Evolutionary conservation across 768 basidiomycete species (phyloP).

Genomic region (Suillus lakei): DNA sequence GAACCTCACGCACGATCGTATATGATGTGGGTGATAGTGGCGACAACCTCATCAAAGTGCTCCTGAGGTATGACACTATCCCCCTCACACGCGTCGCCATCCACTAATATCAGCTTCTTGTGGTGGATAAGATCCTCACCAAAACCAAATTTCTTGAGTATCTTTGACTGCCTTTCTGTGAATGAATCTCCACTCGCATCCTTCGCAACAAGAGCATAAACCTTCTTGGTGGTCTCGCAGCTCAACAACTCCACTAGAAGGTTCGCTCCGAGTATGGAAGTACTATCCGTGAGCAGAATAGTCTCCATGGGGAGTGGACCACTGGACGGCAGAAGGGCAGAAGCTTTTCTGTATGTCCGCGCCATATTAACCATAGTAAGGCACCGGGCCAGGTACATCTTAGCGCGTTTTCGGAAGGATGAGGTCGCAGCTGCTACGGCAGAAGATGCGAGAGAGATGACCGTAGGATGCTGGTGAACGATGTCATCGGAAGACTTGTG

Average conservation of each 20-base stretch:
- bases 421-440: no score
- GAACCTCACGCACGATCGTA: constrained; percentile 36
- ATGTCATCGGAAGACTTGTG: constrained; percentile 34
- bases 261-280: constrained; percentile 37
- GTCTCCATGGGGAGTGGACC: background rate
- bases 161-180: constrained; percentile 29
- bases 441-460: constrained; percentile 30
- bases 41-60: constrained; percentile 32
- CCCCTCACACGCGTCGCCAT: constrained; percentile 27
- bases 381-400: constrained; percentile 18
- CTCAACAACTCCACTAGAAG: constrained; percentile 28
- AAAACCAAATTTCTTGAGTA: constrained; percentile 36
- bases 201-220: constrained; percentile 37
- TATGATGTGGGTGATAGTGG: constrained; percentile 41
- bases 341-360: constrained; percentile 7
- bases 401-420: constrained; percentile 15
- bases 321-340: constrained; percentile 12
- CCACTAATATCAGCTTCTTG: constrained; percentile 38
- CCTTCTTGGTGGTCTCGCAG: constrained; percentile 15
- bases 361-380: constrained; percentile 20
- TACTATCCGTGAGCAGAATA: constrained; percentile 41
- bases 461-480: constrained; percentile 42
- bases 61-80: constrained; percentile 32
- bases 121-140: constrained; percentile 30
- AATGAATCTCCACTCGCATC: constrained; percentile 21